Evolutionary conservation across 108 stramenopile genomes (phyloP).

Genomic region (Skeletonema marinoi): DNA sequence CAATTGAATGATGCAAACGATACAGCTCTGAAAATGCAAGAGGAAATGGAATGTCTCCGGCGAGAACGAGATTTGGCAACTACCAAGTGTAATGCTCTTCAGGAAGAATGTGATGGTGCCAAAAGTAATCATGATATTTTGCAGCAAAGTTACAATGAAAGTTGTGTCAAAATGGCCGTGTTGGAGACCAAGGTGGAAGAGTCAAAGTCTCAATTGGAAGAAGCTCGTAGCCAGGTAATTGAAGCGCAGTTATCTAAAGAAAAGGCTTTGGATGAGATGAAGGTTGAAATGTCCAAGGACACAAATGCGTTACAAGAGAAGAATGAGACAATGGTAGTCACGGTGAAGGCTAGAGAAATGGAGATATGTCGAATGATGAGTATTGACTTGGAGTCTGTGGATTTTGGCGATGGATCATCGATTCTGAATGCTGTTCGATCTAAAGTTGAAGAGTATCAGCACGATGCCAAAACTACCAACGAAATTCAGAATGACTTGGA

Average conservation of each 20-base stretch:
- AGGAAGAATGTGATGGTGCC: background rate
- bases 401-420: background rate
- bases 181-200: conserved; percentile 17
- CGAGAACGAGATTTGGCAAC: conserved; percentile 8
- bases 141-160: background rate
- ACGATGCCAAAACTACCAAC: background rate
- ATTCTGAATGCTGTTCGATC: background rate
- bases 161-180: background rate
- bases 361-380: conserved; percentile 14
- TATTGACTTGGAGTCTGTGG: conserved; percentile 3
- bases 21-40: background rate
- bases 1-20: background rate
- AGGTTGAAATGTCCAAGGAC: background rate
- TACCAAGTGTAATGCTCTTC: background rate
- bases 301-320: background rate
- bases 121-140: background rate
- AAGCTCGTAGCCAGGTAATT: background rate
- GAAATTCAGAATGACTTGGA: conserved; percentile 6
- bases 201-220: background rate
- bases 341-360: conserved; percentile 1
- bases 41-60: background rate
- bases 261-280: background rate
- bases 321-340: background rate
- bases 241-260: background rate
- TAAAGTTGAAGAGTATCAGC: background rate